These are phyloP conservation scores for Cyberlindnera nakhonratchasimensis DNA, from an alignment of 805 yeast genomes.

Conservation along the genomic window DNA sequence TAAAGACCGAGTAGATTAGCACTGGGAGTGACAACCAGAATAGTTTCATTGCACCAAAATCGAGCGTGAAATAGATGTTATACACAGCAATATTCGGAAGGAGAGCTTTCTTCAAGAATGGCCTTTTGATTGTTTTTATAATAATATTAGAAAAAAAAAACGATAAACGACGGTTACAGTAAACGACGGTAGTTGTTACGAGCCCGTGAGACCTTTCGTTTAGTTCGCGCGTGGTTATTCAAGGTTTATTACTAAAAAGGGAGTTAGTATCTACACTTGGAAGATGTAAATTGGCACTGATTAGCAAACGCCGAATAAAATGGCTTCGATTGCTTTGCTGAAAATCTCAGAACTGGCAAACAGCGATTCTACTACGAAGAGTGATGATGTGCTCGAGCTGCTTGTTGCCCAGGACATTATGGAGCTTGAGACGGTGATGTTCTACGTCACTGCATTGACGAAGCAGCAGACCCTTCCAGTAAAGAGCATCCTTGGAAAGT, in stretches of 20 bases:
- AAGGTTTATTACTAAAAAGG: too few species aligned
- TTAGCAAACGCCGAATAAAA: too few species aligned
- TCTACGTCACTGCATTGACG: constrained; percentile 14
- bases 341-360: constrained; percentile 16
- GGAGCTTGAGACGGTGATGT: constrained; percentile 7
- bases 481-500: constrained; percentile 14
- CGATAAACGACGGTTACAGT: constrained; percentile 3
- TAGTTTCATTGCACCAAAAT: constrained; percentile 17
- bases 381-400: constrained; percentile 14
- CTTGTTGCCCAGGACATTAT: constrained; percentile 3
- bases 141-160: too few species aligned
- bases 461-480: constrained; percentile 24
- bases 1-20: constrained; percentile 32
- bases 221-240: too few species aligned
- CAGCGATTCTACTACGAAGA: constrained; percentile 12
- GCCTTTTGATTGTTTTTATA: too few species aligned
- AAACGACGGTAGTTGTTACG: neutral
- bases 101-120: too few species aligned
- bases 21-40: constrained; percentile 26
- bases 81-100: too few species aligned
- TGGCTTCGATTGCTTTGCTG: constrained; percentile 19
- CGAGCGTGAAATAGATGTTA: neutral
- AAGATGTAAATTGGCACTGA: too few species aligned
- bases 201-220: too few species aligned
- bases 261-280: too few species aligned